Base-by-base conservation (phyloP, 257 asterid genomes). In the Rhazya stricta region DNA sequence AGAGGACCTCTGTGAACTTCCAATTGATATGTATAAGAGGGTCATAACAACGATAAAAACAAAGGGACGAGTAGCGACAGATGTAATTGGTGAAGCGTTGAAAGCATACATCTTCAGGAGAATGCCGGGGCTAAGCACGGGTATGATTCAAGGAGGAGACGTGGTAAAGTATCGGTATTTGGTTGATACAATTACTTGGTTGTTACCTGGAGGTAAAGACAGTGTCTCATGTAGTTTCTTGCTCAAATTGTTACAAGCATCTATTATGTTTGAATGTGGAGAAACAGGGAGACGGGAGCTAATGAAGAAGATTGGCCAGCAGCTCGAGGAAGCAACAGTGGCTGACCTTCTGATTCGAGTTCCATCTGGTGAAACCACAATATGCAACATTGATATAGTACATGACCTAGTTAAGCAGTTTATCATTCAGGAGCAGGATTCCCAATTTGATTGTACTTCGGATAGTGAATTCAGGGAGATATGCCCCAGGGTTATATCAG, bases 1-100 rank as follows among this genome's bases (percentile, higher is more conserved):
- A 1, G 98, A 91, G 80, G 98, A 93, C 78, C 84, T 93, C 16
- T 93, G 92, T 60, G 97, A 93, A 29, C 98, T 93, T 69, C 91
- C 82, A 48, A 84, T 89, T 1, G 96, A 89, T 79, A 72, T 88
- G 68, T 91, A 80, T 73, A 89, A 91, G 79, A 87, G 86, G 72
- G 95, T 88, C 25, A 77, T 93, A 50, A 77, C 85, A 2, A 82
- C 93, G 10, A 85, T 93, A 62, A 81, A 78, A 78, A 82, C 91
- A 9, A 93, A 86, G 74, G 96, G 89, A n/a, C 81, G 82, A 71
- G 77, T 89, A 10, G 53, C 90, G 10, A 83, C 84, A 12, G 87
- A 87, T 76, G 84, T 93, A 23, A 80, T 91, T 7, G 97, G 95
- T 73, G 97, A 89, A 81, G 89, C 98, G 2, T 71, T 93, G 67